A percentile compares a stretch with the other conserved stretches of the same genome.
phyloP scores from a whole-genome alignment of 306 rosid species.

The Medicago lupulina region DNA sequence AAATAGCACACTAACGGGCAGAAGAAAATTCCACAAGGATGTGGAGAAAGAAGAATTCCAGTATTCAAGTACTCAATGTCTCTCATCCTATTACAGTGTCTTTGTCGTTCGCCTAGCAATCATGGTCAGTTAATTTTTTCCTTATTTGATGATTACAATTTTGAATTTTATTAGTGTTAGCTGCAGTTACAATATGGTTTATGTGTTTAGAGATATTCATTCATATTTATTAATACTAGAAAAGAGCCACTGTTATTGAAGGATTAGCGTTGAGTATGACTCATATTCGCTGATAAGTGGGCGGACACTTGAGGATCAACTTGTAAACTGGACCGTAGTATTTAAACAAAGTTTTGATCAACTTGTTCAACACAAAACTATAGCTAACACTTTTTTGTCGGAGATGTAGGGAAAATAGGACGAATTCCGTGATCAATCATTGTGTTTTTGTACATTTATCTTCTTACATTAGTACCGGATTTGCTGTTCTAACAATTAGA shows the following conservation, averaged over 20 bases:
- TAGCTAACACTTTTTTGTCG: neutral
- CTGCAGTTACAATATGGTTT: conserved; percentile 18
- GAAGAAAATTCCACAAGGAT: conserved; percentile 73
- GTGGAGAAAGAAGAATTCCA: conserved; percentile 87
- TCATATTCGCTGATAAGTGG: neutral
- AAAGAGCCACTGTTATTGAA: neutral
- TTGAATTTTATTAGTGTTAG: conserved; percentile 16
- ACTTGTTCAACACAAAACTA: neutral
- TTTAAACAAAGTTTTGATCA: neutral
- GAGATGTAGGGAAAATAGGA: neutral
- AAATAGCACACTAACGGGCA: conserved; percentile 45
- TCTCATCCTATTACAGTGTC: conserved; percentile 92
- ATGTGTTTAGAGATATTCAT: neutral
- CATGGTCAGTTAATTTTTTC: conserved; percentile 62
- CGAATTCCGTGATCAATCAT: neutral
- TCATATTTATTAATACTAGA: neutral
- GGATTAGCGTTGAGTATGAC: neutral
- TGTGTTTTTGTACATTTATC: neutral
- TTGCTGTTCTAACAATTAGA: neutral
- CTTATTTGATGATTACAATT: neutral
- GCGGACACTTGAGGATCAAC: neutral
- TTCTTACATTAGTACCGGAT: neutral
- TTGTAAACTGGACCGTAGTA: neutral
- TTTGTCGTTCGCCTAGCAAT: conserved; percentile 96
- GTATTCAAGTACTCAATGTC: conserved; percentile 68